phyloP scores from a whole-genome alignment of 73 alveolate genomes.

The Tetrahymena malaccensis region DNA sequence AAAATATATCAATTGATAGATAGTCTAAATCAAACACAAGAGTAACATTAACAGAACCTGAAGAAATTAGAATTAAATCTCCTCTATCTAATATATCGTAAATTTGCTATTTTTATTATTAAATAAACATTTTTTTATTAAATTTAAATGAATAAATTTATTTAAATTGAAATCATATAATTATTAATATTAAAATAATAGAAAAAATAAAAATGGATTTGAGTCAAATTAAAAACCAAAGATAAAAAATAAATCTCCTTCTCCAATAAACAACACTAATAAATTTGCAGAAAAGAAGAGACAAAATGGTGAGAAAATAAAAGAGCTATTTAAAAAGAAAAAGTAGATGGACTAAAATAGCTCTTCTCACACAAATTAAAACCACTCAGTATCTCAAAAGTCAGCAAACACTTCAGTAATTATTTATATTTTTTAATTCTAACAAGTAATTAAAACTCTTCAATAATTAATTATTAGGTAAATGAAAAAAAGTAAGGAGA shows the following conservation, averaged over 20 bases:
- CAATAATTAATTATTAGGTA: background rate
- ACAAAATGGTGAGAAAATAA: background rate
- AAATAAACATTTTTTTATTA: too few species aligned
- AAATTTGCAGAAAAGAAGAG: background rate
- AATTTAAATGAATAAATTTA: too few species aligned
- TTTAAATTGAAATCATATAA: too few species aligned
- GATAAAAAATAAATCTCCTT: background rate
- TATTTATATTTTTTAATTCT: too few species aligned
- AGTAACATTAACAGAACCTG: background rate
- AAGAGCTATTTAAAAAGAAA: background rate
- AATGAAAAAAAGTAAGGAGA: background rate
- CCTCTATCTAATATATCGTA: background rate
- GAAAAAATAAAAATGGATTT: background rate
- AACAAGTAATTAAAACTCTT: background rate
- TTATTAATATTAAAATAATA: background rate
- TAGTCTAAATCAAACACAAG: background rate
- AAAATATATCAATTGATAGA: background rate
- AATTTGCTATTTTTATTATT: too few species aligned
- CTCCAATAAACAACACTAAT: background rate
- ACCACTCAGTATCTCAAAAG: background rate
- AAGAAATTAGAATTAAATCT: background rate
- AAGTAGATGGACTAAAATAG: background rate
- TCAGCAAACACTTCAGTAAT: background rate
- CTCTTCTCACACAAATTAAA: background rate
- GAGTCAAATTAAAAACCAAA: background rate